A percentile compares a stretch with the other conserved stretches of the same genome.
Evolutionary conservation across 495 filamentous ascomycete species (phyloP).

Genomic region (Schizothecium vesticola): DNA sequence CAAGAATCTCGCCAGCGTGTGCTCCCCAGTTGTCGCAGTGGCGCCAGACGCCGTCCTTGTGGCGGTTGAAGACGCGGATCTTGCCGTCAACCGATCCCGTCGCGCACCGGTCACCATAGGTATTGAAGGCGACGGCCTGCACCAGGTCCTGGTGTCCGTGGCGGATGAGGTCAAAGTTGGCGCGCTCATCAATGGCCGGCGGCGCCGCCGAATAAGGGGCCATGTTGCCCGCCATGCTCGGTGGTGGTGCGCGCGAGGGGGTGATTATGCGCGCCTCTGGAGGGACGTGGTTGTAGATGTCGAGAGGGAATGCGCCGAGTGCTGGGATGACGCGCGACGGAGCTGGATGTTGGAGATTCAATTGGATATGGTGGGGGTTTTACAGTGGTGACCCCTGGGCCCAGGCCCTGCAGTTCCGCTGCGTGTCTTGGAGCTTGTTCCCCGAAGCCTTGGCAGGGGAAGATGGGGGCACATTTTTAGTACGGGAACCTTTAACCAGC

Average conservation of each 20-base stretch:
- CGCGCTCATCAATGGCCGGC: slow-evolving; percentile 70
- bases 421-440: background rate
- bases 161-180: slow-evolving; percentile 44
- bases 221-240: slow-evolving; percentile 18
- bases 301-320: background rate
- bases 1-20: slow-evolving; percentile 84
- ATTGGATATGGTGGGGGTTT: slow-evolving; percentile 1
- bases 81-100: slow-evolving; percentile 89
- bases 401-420: slow-evolving; percentile 13
- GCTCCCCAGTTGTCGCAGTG: slow-evolving; percentile 84
- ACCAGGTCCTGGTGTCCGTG: slow-evolving; percentile 66
- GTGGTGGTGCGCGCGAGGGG: background rate
- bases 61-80: slow-evolving; percentile 82
- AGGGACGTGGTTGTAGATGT: background rate
- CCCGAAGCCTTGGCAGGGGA: background rate
- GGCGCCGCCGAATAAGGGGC: slow-evolving; percentile 59
- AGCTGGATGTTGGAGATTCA: background rate
- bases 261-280: background rate
- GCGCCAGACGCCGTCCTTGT: slow-evolving; percentile 71
- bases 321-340: background rate
- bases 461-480: background rate
- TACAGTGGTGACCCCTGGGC: slow-evolving; percentile 8
- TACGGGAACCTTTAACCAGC: background rate
- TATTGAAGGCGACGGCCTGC: slow-evolving; percentile 64
- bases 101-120: slow-evolving; percentile 83